These are phyloP conservation scores for Fusarium equiseti DNA, from an alignment of 2,329 filamentous ascomycete species.

Conservation along the genomic window DNA sequence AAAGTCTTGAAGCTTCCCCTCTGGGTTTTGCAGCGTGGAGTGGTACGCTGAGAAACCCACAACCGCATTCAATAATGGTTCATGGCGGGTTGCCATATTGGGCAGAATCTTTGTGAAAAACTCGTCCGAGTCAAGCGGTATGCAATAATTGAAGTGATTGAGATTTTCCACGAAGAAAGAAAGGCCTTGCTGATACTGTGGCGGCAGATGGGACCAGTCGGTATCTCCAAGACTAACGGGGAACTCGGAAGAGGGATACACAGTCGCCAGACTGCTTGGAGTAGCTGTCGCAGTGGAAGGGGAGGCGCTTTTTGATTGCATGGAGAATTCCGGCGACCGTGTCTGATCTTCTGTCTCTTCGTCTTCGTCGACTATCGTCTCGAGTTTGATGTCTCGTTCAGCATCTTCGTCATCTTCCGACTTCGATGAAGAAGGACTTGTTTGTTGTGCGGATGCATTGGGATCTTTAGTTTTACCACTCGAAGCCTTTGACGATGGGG, in stretches of 20 bases:
- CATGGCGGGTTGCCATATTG: slow-evolving; percentile 76
- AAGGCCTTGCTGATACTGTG: slow-evolving; percentile 82
- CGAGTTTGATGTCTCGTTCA: slow-evolving; percentile 60
- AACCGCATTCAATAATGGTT: slow-evolving; percentile 86
- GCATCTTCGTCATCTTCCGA: slow-evolving; percentile 63
- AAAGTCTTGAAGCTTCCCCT: slow-evolving; percentile 83
- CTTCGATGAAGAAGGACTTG: slow-evolving; percentile 66
- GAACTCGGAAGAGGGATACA: slow-evolving; percentile 46
- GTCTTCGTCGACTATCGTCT: slow-evolving; percentile 68
- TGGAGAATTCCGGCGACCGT: slow-evolving; percentile 40
- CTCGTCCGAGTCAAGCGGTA: slow-evolving; percentile 75
- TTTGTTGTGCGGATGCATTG: slow-evolving; percentile 53
- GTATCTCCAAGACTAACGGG: slow-evolving; percentile 45
- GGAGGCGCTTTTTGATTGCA: slow-evolving; percentile 62
- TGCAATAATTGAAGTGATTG: slow-evolving; percentile 83
- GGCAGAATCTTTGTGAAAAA: slow-evolving; percentile 82
- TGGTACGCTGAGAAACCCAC: slow-evolving; percentile 93
- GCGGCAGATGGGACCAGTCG: slow-evolving; percentile 70
- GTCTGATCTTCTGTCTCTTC: slow-evolving; percentile 56
- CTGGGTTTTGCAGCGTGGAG: slow-evolving; percentile 75
- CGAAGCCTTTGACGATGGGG: slow-evolving; percentile 60
- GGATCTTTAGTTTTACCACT: slow-evolving; percentile 55
- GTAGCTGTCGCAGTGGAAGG: slow-evolving; percentile 63
- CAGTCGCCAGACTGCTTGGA: slow-evolving; percentile 50
- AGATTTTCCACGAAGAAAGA: slow-evolving; percentile 83